Base-by-base conservation (phyloP, 1,284 basidiomycete species). In the Abortiporus biennis region DNA sequence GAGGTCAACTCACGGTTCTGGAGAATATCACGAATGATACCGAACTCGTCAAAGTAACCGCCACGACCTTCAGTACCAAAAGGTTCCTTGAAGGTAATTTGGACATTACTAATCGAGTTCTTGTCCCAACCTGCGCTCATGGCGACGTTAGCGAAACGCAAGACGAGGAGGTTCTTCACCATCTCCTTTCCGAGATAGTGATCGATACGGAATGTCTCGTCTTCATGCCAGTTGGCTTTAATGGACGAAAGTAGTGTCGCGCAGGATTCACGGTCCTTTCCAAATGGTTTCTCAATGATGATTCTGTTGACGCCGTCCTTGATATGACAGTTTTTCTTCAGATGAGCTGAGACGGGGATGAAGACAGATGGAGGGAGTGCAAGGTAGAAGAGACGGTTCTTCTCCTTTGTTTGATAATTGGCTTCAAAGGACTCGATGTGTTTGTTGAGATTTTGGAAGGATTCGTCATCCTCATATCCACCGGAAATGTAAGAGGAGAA, bases 171-270 rank as follows among this genome's bases (percentile, higher is more conserved):
- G 65, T 97, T 97, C 75, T 97, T 97, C 62, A 96, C 89, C 93
- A 97, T 97, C 74, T 97, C 93, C 71, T 97, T 97, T 49, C 93
- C 93, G 43, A 97, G 84, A 65, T 97, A 97, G 62, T 97, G 93
- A 66, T 97, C 93, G 61, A 97, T 97, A 49, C 93, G 88, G 80
- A 90, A 97, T 6, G 92, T 97, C 72, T 97, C 93, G 35, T 95
- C 89, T 66, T 97, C 93, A 3, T 75, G 73, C 92, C 92, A 97
- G 53, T 90, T 80, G 52, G 81, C 62, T 69, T 92, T 94, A 63
- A 97, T 73, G 9, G 81, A 72, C 29, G 68, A 63, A 51, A 96
- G 78, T 50, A 97, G 82, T 51, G 80, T 75, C 36, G 87, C 78
- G 46, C 85, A 90, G n/a, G 86, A 88, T 0, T 91, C 79, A 45